phyloP scores from a whole-genome alignment of 169 alveolate species.

The Eimeria maxima region DNA sequence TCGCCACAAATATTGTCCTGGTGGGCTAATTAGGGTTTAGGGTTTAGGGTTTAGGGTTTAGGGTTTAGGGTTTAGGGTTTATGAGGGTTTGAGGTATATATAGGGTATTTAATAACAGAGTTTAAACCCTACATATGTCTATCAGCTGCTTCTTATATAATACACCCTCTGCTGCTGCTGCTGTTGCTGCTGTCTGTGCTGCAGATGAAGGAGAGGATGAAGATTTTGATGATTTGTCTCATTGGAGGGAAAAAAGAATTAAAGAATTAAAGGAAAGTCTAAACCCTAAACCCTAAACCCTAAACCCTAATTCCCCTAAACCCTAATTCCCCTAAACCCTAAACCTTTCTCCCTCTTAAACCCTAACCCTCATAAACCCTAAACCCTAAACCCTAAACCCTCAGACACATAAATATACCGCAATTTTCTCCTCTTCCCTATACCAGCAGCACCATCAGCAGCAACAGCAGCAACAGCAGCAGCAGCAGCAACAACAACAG shows the following conservation, averaged over 20 bases:
- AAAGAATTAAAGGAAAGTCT: slow-evolving; percentile 66
- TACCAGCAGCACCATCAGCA: too few relatives aligned
- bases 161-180: not conserved
- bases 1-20: slow-evolving; percentile 77
- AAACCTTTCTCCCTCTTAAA: too few relatives aligned
- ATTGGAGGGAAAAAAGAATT: slow-evolving; percentile 72
- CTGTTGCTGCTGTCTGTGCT: slow-evolving; percentile 32
- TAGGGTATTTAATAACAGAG: not conserved
- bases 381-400: slow-evolving; percentile 1
- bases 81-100: slow-evolving; percentile 13
- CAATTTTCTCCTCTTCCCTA: too few relatives aligned
- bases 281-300: too few relatives aligned
- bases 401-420: not conserved
- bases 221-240: slow-evolving; percentile 53
- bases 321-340: too few relatives aligned
- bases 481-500: too few relatives aligned
- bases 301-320: too few relatives aligned
- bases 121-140: not conserved
- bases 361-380: too few relatives aligned
- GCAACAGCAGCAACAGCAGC: too few relatives aligned
- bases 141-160: too few relatives aligned
- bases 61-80: slow-evolving; percentile 43
- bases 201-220: slow-evolving; percentile 11
- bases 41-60: slow-evolving; percentile 45
- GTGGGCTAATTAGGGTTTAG: slow-evolving; percentile 1